These are phyloP conservation scores for Peronosclerospora sorghi DNA, from an alignment of 352 stramenopile genomes.

Conservation along the genomic window DNA sequence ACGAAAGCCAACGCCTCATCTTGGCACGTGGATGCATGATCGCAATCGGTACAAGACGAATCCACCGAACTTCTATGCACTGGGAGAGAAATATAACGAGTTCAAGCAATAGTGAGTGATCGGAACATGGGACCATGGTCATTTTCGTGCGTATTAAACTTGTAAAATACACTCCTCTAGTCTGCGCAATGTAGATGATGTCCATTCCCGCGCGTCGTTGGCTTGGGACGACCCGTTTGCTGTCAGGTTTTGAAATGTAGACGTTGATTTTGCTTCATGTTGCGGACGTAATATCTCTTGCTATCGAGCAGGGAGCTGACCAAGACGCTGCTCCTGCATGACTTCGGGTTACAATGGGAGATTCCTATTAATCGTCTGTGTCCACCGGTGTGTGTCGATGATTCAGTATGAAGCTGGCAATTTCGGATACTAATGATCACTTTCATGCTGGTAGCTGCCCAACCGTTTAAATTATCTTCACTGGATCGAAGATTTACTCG, in stretches of 20 bases:
- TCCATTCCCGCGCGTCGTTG: slow-evolving; percentile 41
- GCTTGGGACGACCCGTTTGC: slow-evolving; percentile 73
- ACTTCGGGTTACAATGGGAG: slow-evolving; percentile 86
- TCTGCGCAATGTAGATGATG: slow-evolving; percentile 50
- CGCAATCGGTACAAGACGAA: slow-evolving; percentile 67
- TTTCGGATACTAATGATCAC: not conserved
- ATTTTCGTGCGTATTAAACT: not conserved
- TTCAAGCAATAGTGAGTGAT: slow-evolving; percentile 57
- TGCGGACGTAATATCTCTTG: not conserved
- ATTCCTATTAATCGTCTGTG: slow-evolving; percentile 89
- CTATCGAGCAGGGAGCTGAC: slow-evolving; percentile 78
- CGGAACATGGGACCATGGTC: not conserved
- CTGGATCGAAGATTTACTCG: slow-evolving; percentile 91
- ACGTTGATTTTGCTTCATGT: not conserved
- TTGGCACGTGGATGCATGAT: slow-evolving; percentile 49
- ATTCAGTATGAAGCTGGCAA: no score
- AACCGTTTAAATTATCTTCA: slow-evolving; percentile 93
- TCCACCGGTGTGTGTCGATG: slow-evolving; percentile 78
- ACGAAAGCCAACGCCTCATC: slow-evolving; percentile 43
- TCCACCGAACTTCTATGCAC: slow-evolving; percentile 66
- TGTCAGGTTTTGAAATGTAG: slow-evolving; percentile 27
- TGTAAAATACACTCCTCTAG: slow-evolving; percentile 11
- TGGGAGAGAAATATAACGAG: slow-evolving; percentile 44
- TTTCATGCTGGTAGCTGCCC: slow-evolving; percentile 33
- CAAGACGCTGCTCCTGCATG: slow-evolving; percentile 80